These are phyloP conservation scores for Mycena indigotica DNA, from an alignment of 768 basidiomycete genomes.

Conservation along the genomic window DNA sequence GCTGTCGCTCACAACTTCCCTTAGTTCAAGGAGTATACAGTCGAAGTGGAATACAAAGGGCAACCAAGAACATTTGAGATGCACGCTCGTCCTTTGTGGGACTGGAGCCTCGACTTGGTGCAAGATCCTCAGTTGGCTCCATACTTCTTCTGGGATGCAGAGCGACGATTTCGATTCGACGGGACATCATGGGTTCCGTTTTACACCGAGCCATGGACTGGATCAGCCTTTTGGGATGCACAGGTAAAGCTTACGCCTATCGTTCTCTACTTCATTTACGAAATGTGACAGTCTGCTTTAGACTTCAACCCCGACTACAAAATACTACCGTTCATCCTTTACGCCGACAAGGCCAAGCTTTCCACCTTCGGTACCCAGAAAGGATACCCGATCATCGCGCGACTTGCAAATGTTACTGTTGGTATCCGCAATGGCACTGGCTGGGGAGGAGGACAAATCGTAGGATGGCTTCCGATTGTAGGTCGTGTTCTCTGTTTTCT, in stretches of 20 bases:
- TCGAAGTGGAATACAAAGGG: conserved; percentile 3
- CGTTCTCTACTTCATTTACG: background rate
- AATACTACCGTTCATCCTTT: conserved; percentile 36
- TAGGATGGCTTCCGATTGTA: conserved; percentile 44
- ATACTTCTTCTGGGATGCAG: conserved; percentile 3
- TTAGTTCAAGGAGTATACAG: background rate
- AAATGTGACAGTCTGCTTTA: conserved; percentile 20
- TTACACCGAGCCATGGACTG: conserved; percentile 39
- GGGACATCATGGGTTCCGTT: conserved; percentile 5
- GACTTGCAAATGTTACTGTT: conserved; percentile 35
- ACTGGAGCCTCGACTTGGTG: conserved; percentile 1
- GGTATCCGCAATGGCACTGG: conserved; percentile 36
- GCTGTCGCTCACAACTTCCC: background rate
- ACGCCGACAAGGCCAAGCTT: conserved; percentile 43
- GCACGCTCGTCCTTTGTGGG: conserved; percentile 7
- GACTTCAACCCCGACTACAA: conserved; percentile 25
- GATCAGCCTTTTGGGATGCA: conserved; percentile 37
- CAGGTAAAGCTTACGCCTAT: conserved; percentile 32
- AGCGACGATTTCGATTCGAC: conserved; percentile 21
- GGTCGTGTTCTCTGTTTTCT: background rate
- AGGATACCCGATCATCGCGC: conserved; percentile 39
- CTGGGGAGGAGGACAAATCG: conserved; percentile 35
- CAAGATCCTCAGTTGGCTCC: background rate
- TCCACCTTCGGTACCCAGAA: conserved; percentile 41
- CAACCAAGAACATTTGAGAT: background rate